Conservation (phyloP, 1,284 basidiomycete species). For the Takashimella koratensis region DNA sequence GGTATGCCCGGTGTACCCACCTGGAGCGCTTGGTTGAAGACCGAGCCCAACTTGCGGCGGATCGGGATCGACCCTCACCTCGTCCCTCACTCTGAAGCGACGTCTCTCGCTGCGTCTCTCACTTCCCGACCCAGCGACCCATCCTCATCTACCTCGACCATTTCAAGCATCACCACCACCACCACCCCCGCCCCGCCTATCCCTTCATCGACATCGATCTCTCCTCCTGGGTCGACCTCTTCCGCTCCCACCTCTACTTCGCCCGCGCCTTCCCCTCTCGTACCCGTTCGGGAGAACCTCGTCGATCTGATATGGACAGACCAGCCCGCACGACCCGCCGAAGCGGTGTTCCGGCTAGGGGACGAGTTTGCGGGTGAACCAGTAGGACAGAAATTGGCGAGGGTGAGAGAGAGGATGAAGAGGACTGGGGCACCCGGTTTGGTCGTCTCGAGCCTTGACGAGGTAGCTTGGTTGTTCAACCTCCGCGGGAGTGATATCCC, state of each 20-base stretch:
- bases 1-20: slow-evolving; percentile 81
- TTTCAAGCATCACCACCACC: slow-evolving; percentile 1
- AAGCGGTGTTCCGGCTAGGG: slow-evolving; percentile 66
- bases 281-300: slow-evolving; percentile 66
- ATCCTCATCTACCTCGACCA: slow-evolving; percentile 3
- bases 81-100: slow-evolving; percentile 60
- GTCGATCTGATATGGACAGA: slow-evolving; percentile 74
- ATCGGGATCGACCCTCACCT: slow-evolving; percentile 80
- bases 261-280: slow-evolving; percentile 55
- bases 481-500: slow-evolving; percentile 88
- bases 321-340: slow-evolving; percentile 63
- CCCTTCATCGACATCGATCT: slow-evolving; percentile 57
- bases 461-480: slow-evolving; percentile 92
- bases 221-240: slow-evolving; percentile 41
- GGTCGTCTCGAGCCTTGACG: slow-evolving; percentile 78
- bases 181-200: background rate
- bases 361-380: slow-evolving; percentile 63
- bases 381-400: slow-evolving; percentile 63
- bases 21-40: slow-evolving; percentile 77
- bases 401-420: slow-evolving; percentile 61
- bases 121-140: slow-evolving; percentile 13
- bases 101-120: slow-evolving; percentile 33
- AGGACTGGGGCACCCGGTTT: slow-evolving; percentile 65
- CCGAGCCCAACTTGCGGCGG: slow-evolving; percentile 29
- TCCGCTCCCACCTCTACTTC: slow-evolving; percentile 17